Evolutionary conservation across 2,329 filamentous ascomycete genomes (phyloP), one percentile per base, ranked within the genome.

Genomic region (Aspergillus sp.): DNA sequence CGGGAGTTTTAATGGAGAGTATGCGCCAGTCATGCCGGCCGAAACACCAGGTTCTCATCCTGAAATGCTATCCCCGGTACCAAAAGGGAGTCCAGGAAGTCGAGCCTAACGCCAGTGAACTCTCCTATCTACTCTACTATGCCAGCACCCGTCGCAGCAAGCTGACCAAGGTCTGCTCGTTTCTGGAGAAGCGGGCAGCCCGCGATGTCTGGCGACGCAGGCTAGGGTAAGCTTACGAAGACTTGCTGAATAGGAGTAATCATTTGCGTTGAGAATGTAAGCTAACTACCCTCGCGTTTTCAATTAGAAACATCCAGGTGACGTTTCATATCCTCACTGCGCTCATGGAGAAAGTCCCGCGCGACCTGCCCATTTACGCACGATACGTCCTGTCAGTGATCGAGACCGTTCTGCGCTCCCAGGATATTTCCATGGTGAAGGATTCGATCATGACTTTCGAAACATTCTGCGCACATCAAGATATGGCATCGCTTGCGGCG

Each of bases 121-220:
- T 98, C 53, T 94, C 88, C 70, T 97, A 97, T 66, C 80, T 98
- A 54, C 81, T 97, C 46, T 97, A 94, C 77, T 97, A 98, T 74
- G 89, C 88, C 51, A 94, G 87, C 64, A 95, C 90, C 58, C 87
- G 91, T 50, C 83, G 88, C 55, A 91, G 87, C 70, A 98, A 97
- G 77, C 82, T 97, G 58, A 88, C 93, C 62, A 98, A 98, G 72
- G 90, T 98, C 56, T 89, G 88, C 67, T 83, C 82, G 58, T 98
- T 96, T 64, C 77, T 98, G 54, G 90, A 97, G 73, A 94, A 91
- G 75, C 88, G 91, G 73, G 93, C 88, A 26, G 86, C 86, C 51
- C 85, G 82, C 62, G 93, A 98, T 73, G 88, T 96, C 55, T 94
- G 85, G 81, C 86, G 87, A 63, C 79, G 82, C 67, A 83, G 88